Evolutionary conservation across 768 basidiomycete genomes (phyloP), one percentile per base, ranked within the genome.

Genomic region (Rhizopogon vesiculosus): DNA sequence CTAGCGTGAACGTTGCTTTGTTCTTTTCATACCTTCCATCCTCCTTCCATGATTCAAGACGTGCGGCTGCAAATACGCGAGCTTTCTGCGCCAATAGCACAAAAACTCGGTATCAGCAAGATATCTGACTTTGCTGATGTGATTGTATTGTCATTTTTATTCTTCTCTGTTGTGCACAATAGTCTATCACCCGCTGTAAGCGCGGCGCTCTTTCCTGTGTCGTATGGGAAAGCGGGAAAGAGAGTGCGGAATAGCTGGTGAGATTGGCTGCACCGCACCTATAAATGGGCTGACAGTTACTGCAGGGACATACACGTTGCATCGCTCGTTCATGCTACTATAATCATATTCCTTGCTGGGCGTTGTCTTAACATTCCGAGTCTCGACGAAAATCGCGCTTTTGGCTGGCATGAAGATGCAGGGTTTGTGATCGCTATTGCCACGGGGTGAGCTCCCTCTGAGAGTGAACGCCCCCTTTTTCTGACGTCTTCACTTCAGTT

Each of bases 301-400:
- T 25, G 8, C 61, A 90, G 88, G 88, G 77, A 80, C 45, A 81
- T 84, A 55, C 89, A 84, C 57, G 73, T 86, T 35, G 83, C 86
- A 25, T 91, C 92, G 0, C 83, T 91, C 61, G 72, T 83, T 1
- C 89, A 94, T 64, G 83, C 87, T 0, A 53, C 89, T 22, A 64
- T 89, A 51, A 77, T 89, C 53, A 76, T 92, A 35, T 83, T 85
- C 0, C 75, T 88, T 22, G 80, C 90, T 1, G 62, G 82, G 18
- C 79, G 75, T 52, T 78, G 77, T 39, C 72, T 91, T 19, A 67
- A 76, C 42, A 68, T 74, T 13, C 69, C 78, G 0, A 76, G 70
- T 15, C 72, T 87, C 16, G 66, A 71, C 28, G 62, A 70, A n/a
- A 86, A 93, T 67, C 81, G 82, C 33, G 86, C 84, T 6, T 93